Evolutionary conservation across 2,329 filamentous ascomycete genomes (phyloP).

Genomic region (Neopestalotiopsis rosae): DNA sequence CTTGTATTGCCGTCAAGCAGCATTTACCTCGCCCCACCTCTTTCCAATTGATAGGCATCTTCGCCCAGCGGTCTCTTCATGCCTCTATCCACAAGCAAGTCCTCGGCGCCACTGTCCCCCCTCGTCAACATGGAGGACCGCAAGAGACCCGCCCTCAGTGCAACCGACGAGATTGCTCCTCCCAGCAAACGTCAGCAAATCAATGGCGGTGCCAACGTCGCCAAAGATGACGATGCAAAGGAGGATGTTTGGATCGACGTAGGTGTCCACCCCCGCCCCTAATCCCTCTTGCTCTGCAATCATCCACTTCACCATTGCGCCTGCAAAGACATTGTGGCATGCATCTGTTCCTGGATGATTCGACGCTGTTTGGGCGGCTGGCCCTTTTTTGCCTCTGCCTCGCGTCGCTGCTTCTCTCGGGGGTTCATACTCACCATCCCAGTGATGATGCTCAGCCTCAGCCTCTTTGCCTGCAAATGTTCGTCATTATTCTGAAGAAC

Average conservation of each 20-base stretch:
- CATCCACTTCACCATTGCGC: constrained; percentile 17
- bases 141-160: constrained; percentile 88
- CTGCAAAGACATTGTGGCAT: not conserved
- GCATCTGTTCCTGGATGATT: not conserved
- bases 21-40: not conserved
- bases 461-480: constrained; percentile 33
- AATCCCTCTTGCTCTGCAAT: constrained; percentile 21
- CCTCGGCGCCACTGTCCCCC: constrained; percentile 76
- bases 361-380: not conserved
- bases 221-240: constrained; percentile 61
- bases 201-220: constrained; percentile 72
- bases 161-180: constrained; percentile 82
- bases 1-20: not conserved
- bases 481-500: constrained; percentile 22
- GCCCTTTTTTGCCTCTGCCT: not conserved
- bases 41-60: constrained; percentile 29
- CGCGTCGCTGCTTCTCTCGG: constrained; percentile 25
- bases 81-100: constrained; percentile 80
- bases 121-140: constrained; percentile 98
- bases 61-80: constrained; percentile 69
- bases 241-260: constrained; percentile 70
- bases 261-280: constrained; percentile 48
- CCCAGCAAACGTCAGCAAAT: constrained; percentile 91
- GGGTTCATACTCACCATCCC: constrained; percentile 39
- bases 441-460: constrained; percentile 39